Conservation (phyloP, 2,329 filamentous ascomycete species). For the Fusarium sp. region DNA sequence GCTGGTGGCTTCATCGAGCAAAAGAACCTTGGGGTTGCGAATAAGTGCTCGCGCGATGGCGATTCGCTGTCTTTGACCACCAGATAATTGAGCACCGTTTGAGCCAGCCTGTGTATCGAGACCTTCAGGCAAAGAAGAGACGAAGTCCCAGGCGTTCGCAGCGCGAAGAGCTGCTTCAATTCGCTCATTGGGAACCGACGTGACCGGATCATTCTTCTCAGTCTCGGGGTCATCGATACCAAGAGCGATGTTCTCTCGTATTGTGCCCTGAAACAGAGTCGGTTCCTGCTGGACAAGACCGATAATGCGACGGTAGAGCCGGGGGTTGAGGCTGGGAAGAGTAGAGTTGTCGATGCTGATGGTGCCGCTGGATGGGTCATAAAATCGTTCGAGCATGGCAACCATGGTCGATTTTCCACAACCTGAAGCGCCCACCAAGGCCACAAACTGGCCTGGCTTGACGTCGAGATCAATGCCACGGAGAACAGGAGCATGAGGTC, state of each 20-base stretch:
- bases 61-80: constrained; percentile 74
- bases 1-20: constrained; percentile 45
- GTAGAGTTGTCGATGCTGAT: constrained; percentile 60
- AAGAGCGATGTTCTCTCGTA: constrained; percentile 81
- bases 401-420: constrained; percentile 72
- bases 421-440: constrained; percentile 64
- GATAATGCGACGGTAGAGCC: constrained; percentile 63
- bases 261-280: constrained; percentile 80
- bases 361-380: constrained; percentile 56
- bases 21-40: constrained; percentile 41
- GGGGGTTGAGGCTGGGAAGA: constrained; percentile 56
- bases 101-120: constrained; percentile 72
- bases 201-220: constrained; percentile 4
- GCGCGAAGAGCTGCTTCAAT: constrained; percentile 60
- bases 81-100: constrained; percentile 72
- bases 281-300: constrained; percentile 70
- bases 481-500: constrained; percentile 55
- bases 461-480: constrained; percentile 53
- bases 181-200: constrained; percentile 42
- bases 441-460: constrained; percentile 61
- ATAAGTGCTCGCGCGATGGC: constrained; percentile 74
- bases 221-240: constrained; percentile 38
- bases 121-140: constrained; percentile 53
- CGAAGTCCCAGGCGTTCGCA: constrained; percentile 63
- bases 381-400: constrained; percentile 60